Percentiles rank a stretch among this genome's conserved stretches.
Conservation (phyloP, 768 basidiomycete genomes). For the Chalciporus piperatus region DNA sequence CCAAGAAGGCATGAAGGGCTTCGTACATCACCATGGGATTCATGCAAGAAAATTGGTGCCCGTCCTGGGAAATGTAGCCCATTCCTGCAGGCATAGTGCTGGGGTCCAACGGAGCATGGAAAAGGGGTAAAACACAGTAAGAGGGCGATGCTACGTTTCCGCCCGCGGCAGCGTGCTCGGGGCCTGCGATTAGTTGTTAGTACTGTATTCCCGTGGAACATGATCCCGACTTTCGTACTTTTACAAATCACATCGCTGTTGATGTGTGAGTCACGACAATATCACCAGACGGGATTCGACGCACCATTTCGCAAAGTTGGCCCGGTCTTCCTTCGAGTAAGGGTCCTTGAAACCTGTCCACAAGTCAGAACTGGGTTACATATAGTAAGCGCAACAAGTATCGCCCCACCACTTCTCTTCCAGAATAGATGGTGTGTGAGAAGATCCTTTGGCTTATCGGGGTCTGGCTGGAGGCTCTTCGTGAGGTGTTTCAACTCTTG, state of each 20-base stretch:
- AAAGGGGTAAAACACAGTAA: conserved; percentile 48
- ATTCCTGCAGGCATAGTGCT: conserved; percentile 43
- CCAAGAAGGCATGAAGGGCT: no score
- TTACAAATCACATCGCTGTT: conserved; percentile 49
- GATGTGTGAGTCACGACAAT: not conserved
- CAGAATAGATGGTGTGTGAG: conserved; percentile 55
- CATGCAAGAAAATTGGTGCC: conserved; percentile 48
- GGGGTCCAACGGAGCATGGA: conserved; percentile 38
- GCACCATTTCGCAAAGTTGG: conserved; percentile 53
- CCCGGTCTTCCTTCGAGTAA: conserved; percentile 54
- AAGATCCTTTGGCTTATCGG: conserved; percentile 48
- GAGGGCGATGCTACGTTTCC: conserved; percentile 41
- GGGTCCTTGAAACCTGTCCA: conserved; percentile 59
- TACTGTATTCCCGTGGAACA: not conserved
- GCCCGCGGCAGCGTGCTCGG: conserved; percentile 41
- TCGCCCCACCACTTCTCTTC: conserved; percentile 50
- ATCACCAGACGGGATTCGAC: conserved; percentile 6
- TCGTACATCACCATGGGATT: conserved; percentile 48
- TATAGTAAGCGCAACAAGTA: not conserved
- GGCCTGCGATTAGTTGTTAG: conserved; percentile 29
- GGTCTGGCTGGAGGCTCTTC: conserved; percentile 43
- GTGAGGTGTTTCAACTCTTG: conserved; percentile 46
- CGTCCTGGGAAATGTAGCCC: conserved; percentile 51
- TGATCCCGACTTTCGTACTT: conserved; percentile 29
- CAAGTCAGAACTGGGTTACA: not conserved